Conservation (phyloP, 371 early-diverging fungal genomes). For the Lichtheimia hyalospora region DNA sequence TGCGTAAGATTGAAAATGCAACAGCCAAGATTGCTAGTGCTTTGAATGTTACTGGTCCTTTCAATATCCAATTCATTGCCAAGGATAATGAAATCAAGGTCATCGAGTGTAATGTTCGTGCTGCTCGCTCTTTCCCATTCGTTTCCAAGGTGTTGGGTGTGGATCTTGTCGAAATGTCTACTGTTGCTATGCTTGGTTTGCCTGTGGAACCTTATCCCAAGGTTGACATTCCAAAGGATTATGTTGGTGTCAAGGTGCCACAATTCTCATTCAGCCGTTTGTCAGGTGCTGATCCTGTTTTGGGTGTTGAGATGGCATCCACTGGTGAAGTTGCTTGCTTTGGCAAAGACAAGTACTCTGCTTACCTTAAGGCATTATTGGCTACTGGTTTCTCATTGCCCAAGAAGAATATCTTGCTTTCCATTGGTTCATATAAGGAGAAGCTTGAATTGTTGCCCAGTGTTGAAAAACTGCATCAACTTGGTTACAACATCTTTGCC, state of each 20-base stretch:
- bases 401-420: constrained; percentile 88
- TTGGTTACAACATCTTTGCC: constrained; percentile 90
- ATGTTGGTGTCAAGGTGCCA: constrained; percentile 94
- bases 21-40: constrained; percentile 90
- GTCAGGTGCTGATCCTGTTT: constrained; percentile 92
- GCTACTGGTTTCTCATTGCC: constrained; percentile 90
- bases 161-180: constrained; percentile 93
- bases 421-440: constrained; percentile 95
- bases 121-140: constrained; percentile 94
- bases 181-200: constrained; percentile 84
- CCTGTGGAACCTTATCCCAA: constrained; percentile 75
- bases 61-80: constrained; percentile 96
- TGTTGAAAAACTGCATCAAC: constrained; percentile 74
- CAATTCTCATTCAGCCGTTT: constrained; percentile 95
- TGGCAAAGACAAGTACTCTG: constrained; percentile 92
- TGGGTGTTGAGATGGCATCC: constrained; percentile 98
- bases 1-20: constrained; percentile 82
- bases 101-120: constrained; percentile 96
- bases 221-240: constrained; percentile 52
- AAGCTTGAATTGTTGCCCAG: constrained; percentile 90
- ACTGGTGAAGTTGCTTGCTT: constrained; percentile 99
- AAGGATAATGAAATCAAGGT: constrained; percentile 95
- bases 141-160: constrained; percentile 91
- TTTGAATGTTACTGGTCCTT: constrained; percentile 95
- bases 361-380: constrained; percentile 91